These are phyloP conservation scores for Chaetomium cochliodes DNA, from an alignment of 495 filamentous ascomycete species.

Conservation along the genomic window DNA sequence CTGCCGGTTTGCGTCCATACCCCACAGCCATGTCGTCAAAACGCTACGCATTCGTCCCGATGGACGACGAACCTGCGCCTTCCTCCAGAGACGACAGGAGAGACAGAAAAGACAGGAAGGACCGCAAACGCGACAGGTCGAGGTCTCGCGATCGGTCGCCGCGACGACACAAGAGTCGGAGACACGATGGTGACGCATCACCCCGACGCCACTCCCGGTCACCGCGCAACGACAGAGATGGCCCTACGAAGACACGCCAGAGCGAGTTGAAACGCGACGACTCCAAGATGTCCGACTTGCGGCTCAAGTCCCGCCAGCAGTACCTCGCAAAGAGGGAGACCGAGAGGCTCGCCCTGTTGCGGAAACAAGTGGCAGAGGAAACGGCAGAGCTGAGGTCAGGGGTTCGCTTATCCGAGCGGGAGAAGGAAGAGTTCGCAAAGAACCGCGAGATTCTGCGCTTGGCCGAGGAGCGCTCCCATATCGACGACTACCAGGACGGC, in stretches of 20 bases:
- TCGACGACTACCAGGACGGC: constrained; percentile 90
- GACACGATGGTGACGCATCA: constrained; percentile 32
- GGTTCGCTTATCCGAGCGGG: constrained; percentile 67
- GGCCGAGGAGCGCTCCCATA: constrained; percentile 81
- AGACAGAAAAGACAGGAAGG: constrained; percentile 50
- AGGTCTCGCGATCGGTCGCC: constrained; percentile 39
- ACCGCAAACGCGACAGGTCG: constrained; percentile 50
- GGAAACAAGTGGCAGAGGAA: constrained; percentile 92
- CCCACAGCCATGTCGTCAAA: constrained; percentile 51
- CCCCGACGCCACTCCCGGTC: constrained; percentile 34
- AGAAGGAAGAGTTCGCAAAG: constrained; percentile 87
- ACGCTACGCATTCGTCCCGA: constrained; percentile 77
- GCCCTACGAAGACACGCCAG: constrained; percentile 10
- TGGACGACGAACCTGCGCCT: constrained; percentile 69
- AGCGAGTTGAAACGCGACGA: constrained; percentile 29
- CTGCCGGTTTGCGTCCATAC: background rate
- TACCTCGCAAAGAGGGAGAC: constrained; percentile 91
- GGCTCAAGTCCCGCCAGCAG: constrained; percentile 81
- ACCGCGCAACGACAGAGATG: constrained; percentile 20
- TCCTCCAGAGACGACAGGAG: constrained; percentile 53
- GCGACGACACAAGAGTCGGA: constrained; percentile 34
- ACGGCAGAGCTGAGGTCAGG: constrained; percentile 77
- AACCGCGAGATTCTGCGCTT: constrained; percentile 84
- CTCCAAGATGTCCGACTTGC: constrained; percentile 67
- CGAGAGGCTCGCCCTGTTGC: constrained; percentile 76